Base-by-base conservation (phyloP, 148 eudicot species). In the Silene conica region DNA sequence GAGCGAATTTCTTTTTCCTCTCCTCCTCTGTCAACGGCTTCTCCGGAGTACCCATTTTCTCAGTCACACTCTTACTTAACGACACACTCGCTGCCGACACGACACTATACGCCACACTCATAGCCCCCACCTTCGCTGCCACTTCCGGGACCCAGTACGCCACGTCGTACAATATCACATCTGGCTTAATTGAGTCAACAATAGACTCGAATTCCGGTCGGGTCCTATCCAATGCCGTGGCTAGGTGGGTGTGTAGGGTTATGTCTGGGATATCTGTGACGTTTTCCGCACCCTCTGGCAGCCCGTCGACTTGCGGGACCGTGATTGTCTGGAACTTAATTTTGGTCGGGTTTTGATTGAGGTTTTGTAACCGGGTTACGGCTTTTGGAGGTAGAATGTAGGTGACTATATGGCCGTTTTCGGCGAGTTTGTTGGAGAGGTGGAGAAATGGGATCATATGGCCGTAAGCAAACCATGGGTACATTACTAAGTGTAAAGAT, bases 391-490 rank as follows among this genome's bases (percentile, higher is more conserved):
- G 72, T 1, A 69, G 15, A 0, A 69, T 14, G 72, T 48, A 69
- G 8, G 72, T 69, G 7, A 69, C 72, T 6, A 21, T 50, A 4
- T 69, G 72, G 18, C 72, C 72, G 59, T 1, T 4, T 50, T 69
- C 59, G 38, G 72, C 72, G 8, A 69, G 41, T 23, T 69, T 50
- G 58, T 69, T 69, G 0, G 72, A 69, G 16, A 69, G 34, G 59
- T 69, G 72, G 8, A 69, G 72, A n/a, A 69, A 69, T 13, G 72
- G 72, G 7, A 69, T 69, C 72, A 69, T 69, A 14, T 69, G 72
- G n/a, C 72, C 72, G 72, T 69, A 69, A 12, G 72, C 59, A 16
- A 69, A 48, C 72, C 72, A 69, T 23, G 72, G 72, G 72, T 69
- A 69, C 72, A 69, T 69, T 1, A 69, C 72, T 22, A 69, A 5